Base-by-base conservation (phyloP, 495 filamentous ascomycete species). In the Aspergillus sparsus region DNA sequence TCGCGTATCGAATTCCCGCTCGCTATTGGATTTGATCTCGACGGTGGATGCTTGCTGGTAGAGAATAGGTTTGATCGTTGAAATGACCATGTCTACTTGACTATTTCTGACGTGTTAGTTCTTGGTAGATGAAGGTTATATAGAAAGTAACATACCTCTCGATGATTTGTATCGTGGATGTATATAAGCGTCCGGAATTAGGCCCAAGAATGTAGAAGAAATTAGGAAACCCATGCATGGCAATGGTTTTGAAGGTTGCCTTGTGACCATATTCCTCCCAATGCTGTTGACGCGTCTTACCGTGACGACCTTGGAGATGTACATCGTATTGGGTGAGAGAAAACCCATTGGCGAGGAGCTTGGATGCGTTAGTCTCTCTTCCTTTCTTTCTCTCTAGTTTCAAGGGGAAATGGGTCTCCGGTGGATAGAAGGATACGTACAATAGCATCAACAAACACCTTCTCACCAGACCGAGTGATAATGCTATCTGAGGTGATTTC, bases 101-200 rank as follows among this genome's bases (percentile, higher is more conserved):
- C 62, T 64, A 13, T 18, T 32, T 27, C 34, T 37, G 8, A 16
- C 37, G 39, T 3, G 36, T 49, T 16, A 44, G 16, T 35, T 11
- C 7, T 3, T 11, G 35, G 13, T 10, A 39, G 7, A 57, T 55
- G 80, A 89, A 58, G 69, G 69, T n/a, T 42, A 34, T 51, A 51
- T 47, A 4, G 15, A 11, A 13, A 41, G 32, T 7, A 51, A 0
- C 15, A 2, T 21, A 89, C 60, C 70, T 69, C n/a, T 84, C 74
- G 51, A 82, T 73, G 13, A 76, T 77, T 79, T 85, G 55, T 6
- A 63, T 49, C 41, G 42, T 37, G 7, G 62, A 68, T 2, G 62
- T 70, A 55, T 70, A 62, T 5, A 63, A 47, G 18, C 62, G 53
- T 4, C 68, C 68, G 0, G 68, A 70, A 50, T 71, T 71, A 5